These are phyloP conservation scores for Malassezia sp. DNA, from an alignment of 1,284 basidiomycete genomes.

Conservation along the genomic window DNA sequence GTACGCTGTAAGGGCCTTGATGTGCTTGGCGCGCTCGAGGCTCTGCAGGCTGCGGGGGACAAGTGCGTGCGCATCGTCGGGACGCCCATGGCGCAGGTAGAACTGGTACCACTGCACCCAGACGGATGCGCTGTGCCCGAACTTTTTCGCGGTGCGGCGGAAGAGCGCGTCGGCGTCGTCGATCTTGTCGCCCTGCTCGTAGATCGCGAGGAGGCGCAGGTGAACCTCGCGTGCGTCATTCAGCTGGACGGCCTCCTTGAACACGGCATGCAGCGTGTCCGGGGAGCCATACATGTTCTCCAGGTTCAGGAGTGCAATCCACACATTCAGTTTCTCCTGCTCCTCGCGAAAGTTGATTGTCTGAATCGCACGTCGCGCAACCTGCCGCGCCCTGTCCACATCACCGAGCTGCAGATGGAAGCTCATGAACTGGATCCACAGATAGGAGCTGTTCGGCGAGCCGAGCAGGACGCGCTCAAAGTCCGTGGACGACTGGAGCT, in stretches of 20 bases:
- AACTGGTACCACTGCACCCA: conserved; percentile 79
- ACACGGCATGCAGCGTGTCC: conserved; percentile 63
- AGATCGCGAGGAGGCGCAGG: conserved; percentile 69
- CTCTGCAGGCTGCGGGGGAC: conserved; percentile 81
- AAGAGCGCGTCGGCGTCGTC: conserved; percentile 32
- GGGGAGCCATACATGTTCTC: conserved; percentile 77
- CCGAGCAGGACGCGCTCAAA: conserved; percentile 87
- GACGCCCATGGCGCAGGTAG: conserved; percentile 59
- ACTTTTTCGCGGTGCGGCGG: conserved; percentile 61
- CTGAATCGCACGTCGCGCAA: conserved; percentile 72
- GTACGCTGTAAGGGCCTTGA: conserved; percentile 87
- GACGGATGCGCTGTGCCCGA: conserved; percentile 74
- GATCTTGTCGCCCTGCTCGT: conserved; percentile 67
- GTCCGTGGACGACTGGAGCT: conserved; percentile 77
- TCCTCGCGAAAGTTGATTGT: conserved; percentile 91
- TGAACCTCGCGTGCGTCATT: conserved; percentile 88
- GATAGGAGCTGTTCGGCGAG: conserved; percentile 92
- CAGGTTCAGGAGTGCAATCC: conserved; percentile 90
- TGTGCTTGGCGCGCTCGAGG: conserved; percentile 85
- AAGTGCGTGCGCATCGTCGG: conserved; percentile 71
- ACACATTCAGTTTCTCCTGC: conserved; percentile 89
- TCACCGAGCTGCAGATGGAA: conserved; percentile 93
- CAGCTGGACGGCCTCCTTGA: conserved; percentile 77
- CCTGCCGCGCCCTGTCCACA: conserved; percentile 79
- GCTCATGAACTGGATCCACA: conserved; percentile 99